Evolutionary conservation across 306 rosid genomes (phyloP), one percentile per base, ranked within the genome.

Genomic region (Castanospermum australe): DNA sequence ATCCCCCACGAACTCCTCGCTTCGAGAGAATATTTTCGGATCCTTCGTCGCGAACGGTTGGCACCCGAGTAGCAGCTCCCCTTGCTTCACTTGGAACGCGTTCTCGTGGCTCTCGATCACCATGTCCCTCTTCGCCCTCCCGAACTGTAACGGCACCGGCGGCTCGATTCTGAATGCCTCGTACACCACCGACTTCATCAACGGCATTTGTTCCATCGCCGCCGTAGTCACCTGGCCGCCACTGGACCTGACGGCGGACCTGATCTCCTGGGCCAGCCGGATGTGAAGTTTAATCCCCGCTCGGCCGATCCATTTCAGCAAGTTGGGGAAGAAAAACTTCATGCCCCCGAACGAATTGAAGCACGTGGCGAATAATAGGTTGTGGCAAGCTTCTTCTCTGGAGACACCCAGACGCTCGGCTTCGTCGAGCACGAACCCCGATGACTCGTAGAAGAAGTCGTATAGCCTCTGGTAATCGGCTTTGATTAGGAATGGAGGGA

Each of bases 31-130:
- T 17, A 95, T 89, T 52, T 76, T 89, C 0, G 93, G 91, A 51
- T 95, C 99, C 74, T 86, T 90, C 0, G 99, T 93, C 13, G 99
- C 99, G 22, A 91, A 93, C 0, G 99, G 98, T 63, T 95, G 99
- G 75, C 6, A 95, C 61, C 99, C 99, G 56, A 90, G 91, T 25
- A 95, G 7, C 86, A 93, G 17, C 62, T 95, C 97, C 5, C 99
- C 99, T 74, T 86, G 80, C 15, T 93, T 95, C 62, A 95, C 92
- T 73, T 62, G 15, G 14, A 91, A 95, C 18, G 87, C 67, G 7
- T 90, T 90, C 60, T 92, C 98, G 54, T 93, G 99, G 79, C 82
- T 93, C 84, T 93, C 97, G 7, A 93, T 84, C 66, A 90, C 86
- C 2, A 95, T 32, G 47, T 93, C 93, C 8, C 13, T 71, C 84